A percentile compares a stretch with the other conserved stretches of the same genome.
Conservation (phyloP, 1,284 basidiomycete species). For the Marasmius tenuissimus region DNA sequence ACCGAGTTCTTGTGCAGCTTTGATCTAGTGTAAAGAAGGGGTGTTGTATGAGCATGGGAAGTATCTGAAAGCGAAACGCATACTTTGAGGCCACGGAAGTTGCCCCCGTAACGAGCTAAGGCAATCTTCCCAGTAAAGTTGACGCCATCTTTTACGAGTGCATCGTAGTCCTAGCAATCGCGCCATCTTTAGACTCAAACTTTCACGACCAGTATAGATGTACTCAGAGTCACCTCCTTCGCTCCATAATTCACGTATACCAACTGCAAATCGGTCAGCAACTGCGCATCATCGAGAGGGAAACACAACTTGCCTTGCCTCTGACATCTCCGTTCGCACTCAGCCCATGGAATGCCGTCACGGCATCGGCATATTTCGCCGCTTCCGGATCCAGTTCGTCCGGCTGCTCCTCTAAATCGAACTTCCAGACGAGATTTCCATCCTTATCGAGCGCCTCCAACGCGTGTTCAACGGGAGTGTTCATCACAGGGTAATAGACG, state of each 20-base stretch:
- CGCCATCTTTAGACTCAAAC: neutral
- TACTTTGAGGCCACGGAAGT: conserved; percentile 77
- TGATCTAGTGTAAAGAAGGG: conserved; percentile 39
- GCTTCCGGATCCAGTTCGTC: conserved; percentile 54
- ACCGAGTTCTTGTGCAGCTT: conserved; percentile 74
- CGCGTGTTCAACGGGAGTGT: conserved; percentile 57
- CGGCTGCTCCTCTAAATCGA: conserved; percentile 53
- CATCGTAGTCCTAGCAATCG: conserved; percentile 52
- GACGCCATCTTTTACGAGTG: conserved; percentile 52
- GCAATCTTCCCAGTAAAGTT: conserved; percentile 72
- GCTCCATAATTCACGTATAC: conserved; percentile 75
- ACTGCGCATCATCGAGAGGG: neutral
- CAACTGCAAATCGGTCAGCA: conserved; percentile 28
- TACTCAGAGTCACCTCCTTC: conserved; percentile 46
- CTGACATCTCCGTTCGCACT: conserved; percentile 51
- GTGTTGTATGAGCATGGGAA: neutral
- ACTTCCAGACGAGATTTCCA: conserved; percentile 53
- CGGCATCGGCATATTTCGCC: conserved; percentile 41
- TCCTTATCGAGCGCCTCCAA: conserved; percentile 49
- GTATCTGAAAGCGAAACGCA: neutral
- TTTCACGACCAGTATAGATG: neutral
- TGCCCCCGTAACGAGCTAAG: conserved; percentile 69
- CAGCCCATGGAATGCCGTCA: conserved; percentile 61
- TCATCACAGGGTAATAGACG: conserved; percentile 76
- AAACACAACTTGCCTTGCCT: conserved; percentile 36